These are phyloP conservation scores for Digitaria exilis DNA, from an alignment of 202 grass and related monocot genomes.

Conservation along the genomic window DNA sequence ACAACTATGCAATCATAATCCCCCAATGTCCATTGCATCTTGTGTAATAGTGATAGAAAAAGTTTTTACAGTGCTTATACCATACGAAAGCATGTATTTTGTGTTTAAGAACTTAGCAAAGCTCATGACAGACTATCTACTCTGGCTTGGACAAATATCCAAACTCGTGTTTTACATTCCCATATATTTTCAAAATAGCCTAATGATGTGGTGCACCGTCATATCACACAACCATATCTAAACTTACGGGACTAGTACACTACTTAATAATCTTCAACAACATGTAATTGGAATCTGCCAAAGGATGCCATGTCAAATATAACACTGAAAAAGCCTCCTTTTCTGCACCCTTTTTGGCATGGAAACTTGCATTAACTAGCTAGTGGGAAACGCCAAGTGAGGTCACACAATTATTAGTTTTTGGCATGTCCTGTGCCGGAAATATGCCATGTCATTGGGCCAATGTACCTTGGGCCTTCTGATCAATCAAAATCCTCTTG, in stretches of 20 bases:
- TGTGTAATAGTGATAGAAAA: background rate
- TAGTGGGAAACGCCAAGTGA: too few species aligned
- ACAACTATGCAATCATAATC: background rate
- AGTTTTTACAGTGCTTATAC: background rate
- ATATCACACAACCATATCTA: background rate
- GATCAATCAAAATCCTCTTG: background rate
- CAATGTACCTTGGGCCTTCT: background rate
- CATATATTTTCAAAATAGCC: background rate
- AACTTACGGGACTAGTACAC: too few species aligned
- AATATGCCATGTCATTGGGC: background rate
- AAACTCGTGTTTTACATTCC: background rate
- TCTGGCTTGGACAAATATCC: background rate
- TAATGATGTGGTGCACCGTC: too few species aligned
- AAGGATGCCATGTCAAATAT: too few species aligned
- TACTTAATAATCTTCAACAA: too few species aligned
- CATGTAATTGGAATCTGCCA: too few species aligned
- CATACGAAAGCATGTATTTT: background rate
- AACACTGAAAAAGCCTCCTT: too few species aligned
- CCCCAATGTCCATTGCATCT: background rate
- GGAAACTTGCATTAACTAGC: too few species aligned
- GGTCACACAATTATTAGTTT: background rate
- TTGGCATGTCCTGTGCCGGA: background rate
- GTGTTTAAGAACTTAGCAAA: too few species aligned
- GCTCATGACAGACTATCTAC: background rate
- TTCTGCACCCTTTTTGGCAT: too few species aligned